Evolutionary conservation across 2,329 filamentous ascomycete species (phyloP), one percentile per base, ranked within the genome.

Genomic region (Graphium sp.): DNA sequence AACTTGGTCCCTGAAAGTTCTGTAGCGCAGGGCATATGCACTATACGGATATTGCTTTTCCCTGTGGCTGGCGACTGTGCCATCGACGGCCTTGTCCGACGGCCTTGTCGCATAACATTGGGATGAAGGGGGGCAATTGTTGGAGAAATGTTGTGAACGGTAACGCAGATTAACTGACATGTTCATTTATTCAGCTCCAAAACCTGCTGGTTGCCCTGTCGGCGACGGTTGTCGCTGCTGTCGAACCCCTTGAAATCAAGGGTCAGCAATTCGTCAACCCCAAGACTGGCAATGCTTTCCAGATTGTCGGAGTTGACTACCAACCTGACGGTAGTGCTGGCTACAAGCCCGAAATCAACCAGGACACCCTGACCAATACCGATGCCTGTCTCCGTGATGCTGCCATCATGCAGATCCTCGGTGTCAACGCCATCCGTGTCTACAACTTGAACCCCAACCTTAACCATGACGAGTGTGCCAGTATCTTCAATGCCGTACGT

Each of bases 291-390:
- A 56, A 68, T 41, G 62, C 62, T 35, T 75, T 76, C 51, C 67
- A 76, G 53, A 60, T 79, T 34, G 60, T 74, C 28, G 74, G 74
- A 39, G 62, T 74, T 39, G 74, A 72, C 44, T 79, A 78, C 52
- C 74, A 78, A 47, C 73, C 73, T 24, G 73, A 70, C 35, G 74
- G 74, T 37, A 67, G 65, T 35, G 59, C 70, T 24, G 70, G 64
- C 26, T 75, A 72, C 50, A 52, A 74, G 40, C 64, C 69, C 26
- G 39, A 41, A 1, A 45, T 51, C 10, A 60, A 61, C 29, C 55
- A 59, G 37, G 72, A 77, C 43, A 67, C 72, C 18, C 57, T 77
- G 19, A 74, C 66, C 42, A 48, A 75, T 44, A 53, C 53, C 31
- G 56, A 62, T 27, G 50, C 59, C 33, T 77, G 72, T 50, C 49